Conservation (phyloP, 176 grass and related monocot species). For the Carex parvula region DNA sequence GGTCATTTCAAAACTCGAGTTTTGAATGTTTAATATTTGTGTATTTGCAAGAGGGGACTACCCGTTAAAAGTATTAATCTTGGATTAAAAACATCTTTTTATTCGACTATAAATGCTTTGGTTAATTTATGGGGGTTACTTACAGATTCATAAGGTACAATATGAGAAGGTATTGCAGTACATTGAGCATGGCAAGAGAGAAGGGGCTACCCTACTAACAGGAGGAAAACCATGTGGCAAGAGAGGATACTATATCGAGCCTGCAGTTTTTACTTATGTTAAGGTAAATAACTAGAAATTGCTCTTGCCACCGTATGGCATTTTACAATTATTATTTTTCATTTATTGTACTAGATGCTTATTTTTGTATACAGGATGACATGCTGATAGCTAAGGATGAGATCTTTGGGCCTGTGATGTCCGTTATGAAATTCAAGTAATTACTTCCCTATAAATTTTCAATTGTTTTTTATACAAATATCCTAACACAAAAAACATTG, state of each 20-base stretch:
- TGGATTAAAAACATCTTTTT: background rate
- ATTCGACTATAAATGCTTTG: constrained; percentile 4
- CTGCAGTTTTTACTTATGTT: constrained; percentile 42
- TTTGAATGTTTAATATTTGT: background rate
- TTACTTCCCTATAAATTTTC: background rate
- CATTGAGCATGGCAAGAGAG: constrained; percentile 49
- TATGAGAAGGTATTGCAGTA: constrained; percentile 40
- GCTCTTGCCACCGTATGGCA: background rate
- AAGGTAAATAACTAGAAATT: constrained; percentile 29
- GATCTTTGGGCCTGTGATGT: constrained; percentile 79
- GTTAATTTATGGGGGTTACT: background rate
- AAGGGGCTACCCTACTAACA: constrained; percentile 38
- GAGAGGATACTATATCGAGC: constrained; percentile 49
- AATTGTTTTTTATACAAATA: background rate
- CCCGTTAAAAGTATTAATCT: background rate
- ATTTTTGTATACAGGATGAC: constrained; percentile 30
- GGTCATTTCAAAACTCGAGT: background rate
- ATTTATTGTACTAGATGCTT: background rate
- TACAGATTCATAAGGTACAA: constrained; percentile 43
- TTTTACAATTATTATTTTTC: background rate
- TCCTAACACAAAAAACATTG: background rate
- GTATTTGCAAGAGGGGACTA: background rate
- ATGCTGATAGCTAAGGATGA: constrained; percentile 68
- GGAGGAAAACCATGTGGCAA: constrained; percentile 41
- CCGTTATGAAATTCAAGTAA: constrained; percentile 77